These are phyloP conservation scores for Ocimum tenuiflorum DNA, from an alignment of 257 asterid genomes.

Conservation along the genomic window DNA sequence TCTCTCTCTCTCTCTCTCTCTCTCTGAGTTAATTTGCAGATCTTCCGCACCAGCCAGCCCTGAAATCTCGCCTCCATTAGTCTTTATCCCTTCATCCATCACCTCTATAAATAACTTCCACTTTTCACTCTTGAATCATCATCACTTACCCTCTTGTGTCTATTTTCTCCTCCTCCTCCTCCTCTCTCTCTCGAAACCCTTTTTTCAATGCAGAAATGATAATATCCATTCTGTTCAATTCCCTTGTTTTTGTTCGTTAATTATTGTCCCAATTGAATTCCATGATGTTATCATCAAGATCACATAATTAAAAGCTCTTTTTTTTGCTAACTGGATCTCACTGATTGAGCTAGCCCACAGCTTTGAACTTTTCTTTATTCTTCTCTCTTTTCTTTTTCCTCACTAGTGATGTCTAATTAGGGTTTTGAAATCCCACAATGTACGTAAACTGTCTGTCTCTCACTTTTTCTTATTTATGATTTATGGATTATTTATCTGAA, in stretches of 20 bases:
- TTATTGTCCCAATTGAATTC: background rate
- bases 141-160: conserved; percentile 15
- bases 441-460: background rate
- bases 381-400: background rate
- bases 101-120: conserved; percentile 33
- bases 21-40: conserved; percentile 4
- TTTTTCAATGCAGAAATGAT: background rate
- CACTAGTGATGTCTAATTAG: conserved; percentile 21
- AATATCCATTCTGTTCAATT: background rate
- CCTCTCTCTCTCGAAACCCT: background rate
- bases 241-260: background rate
- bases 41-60: conserved; percentile 24
- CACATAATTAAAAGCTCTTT: background rate
- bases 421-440: conserved; percentile 15
- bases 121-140: conserved; percentile 5
- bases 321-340: conserved; percentile 15
- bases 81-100: conserved; percentile 13
- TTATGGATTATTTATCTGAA: background rate
- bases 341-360: conserved; percentile 1
- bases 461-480: background rate
- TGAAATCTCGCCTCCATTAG: conserved; percentile 26
- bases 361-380: conserved; percentile 15
- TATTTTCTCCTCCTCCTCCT: background rate
- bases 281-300: background rate
- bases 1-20: conserved; percentile 15